A percentile compares a stretch with the other conserved stretches of the same genome.
Conservation (phyloP, 148 eudicot species). For the Rheum nobile region DNA sequence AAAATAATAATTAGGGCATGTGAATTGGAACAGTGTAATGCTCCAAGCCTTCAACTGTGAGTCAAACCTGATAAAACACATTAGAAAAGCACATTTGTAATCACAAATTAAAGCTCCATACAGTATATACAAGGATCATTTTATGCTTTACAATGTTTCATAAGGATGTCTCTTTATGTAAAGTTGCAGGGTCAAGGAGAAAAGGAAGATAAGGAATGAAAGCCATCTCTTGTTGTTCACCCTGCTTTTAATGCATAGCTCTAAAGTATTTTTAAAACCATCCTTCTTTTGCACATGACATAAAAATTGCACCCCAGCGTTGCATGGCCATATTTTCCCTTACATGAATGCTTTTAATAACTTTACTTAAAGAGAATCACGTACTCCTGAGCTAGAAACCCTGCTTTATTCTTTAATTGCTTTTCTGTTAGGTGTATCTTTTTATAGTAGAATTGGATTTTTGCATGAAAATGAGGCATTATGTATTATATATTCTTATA, state of each 20-base stretch:
- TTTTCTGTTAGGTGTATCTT: slow-evolving; percentile 5
- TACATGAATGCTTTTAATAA: neutral
- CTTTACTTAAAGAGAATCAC: slow-evolving; percentile 6
- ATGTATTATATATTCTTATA: neutral
- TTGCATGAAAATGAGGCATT: slow-evolving; percentile 6
- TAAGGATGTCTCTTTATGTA: slow-evolving; percentile 5
- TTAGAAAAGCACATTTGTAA: neutral
- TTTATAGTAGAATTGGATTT: neutral
- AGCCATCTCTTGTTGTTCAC: slow-evolving; percentile 11
- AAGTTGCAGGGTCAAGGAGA: neutral
- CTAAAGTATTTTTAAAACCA: slow-evolving; percentile 16
- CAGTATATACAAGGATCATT: neutral
- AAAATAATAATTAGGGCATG: no score
- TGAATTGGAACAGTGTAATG: no score
- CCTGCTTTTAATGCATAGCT: slow-evolving; percentile 18
- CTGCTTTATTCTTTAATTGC: slow-evolving; percentile 3
- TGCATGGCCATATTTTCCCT: slow-evolving; percentile 6
- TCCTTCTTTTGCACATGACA: slow-evolving; percentile 13
- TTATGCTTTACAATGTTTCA: neutral
- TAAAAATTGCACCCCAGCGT: neutral
- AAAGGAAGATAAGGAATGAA: neutral
- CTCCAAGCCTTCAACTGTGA: neutral
- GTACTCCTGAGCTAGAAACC: neutral
- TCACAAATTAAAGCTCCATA: neutral
- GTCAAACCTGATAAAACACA: neutral